Evolutionary conservation across 1,139 yeast genomes (phyloP).

Genomic region (Pichia sp.): DNA sequence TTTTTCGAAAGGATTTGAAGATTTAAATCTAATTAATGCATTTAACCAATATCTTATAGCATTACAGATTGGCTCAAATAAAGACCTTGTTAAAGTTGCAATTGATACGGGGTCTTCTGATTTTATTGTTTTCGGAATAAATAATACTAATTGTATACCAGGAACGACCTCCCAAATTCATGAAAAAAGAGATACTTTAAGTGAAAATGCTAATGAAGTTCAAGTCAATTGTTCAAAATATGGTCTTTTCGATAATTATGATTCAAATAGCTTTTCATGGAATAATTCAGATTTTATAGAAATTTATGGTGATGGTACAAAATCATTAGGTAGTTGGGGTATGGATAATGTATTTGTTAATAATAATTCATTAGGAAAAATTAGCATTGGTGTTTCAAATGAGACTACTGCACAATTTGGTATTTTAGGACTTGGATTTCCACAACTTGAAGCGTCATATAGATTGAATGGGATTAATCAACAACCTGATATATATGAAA

Average conservation of each 20-base stretch:
- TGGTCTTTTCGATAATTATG: conserved; percentile 44
- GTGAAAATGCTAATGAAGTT: not conserved
- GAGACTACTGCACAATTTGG: conserved; percentile 45
- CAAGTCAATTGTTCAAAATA: conserved; percentile 32
- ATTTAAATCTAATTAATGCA: too few relatives aligned
- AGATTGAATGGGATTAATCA: conserved; percentile 3
- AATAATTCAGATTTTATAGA: conserved; percentile 45
- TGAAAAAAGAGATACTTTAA: not conserved
- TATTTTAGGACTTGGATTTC: conserved; percentile 56
- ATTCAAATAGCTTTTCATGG: conserved; percentile 40
- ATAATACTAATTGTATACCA: conserved; percentile 25
- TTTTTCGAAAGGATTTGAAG: too few relatives aligned
- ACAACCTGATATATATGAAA: conserved; percentile 36
- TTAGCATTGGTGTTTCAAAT: conserved; percentile 56
- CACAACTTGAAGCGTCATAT: conserved; percentile 40
- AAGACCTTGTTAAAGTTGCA: conserved; percentile 44
- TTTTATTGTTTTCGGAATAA: conserved; percentile 45
- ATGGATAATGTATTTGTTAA: conserved; percentile 43
- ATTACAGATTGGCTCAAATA: conserved; percentile 48
- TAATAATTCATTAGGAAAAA: conserved; percentile 35
- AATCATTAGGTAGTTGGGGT: conserved; percentile 62
- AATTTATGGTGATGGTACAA: conserved; percentile 54
- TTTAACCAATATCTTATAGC: conserved; percentile 29
- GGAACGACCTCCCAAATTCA: not conserved
- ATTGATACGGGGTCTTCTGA: conserved; percentile 69